Evolutionary conservation across 2,329 filamentous ascomycete species (phyloP), one percentile per base, ranked within the genome.

Genomic region (Ramichloridium luteum): DNA sequence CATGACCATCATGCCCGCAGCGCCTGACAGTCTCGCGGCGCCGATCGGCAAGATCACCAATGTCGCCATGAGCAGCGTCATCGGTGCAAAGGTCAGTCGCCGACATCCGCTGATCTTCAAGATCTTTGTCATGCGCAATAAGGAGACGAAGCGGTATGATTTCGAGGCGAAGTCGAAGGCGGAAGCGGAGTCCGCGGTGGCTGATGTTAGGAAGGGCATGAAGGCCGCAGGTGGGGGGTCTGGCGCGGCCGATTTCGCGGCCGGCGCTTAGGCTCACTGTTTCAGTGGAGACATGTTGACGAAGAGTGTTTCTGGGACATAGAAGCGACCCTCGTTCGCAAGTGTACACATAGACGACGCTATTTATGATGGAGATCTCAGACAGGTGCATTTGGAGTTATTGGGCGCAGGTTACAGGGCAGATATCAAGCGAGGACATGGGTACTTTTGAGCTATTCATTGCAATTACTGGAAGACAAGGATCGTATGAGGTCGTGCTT

Each of bases 91-190:
- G 54, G 77, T 86, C 28, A 78, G 75, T 32, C 68, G 80, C 48
- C 80, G 82, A 49, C 82, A 88, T 51, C 80, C 81, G 2, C 79
- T 76, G 35, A 80, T 83, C 51, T 81, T 90, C 53, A 77, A 85
- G 57, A 77, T 83, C 14, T 64, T 84, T 32, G 77, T 88, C 13
- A 86, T 79, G 55, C 76, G 52, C 74, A 77, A 41, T 29, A 72
- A 74, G 2, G 81, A 86, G 58, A 77, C 70, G 39, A 88, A 88
- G 59, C 61, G 81, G 38, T 90, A 90, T 56, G 82, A 90, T 43
- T 90, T 90, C 53, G 82, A 88, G 57, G 75, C 80, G n/a, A 72
- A 70, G 43, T 78, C 65, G 42, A 64, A 68, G 8, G 72, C 75
- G 16, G 80, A 86, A 56, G 81, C 82, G 26, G 64, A 70, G n/a